Base-by-base conservation (phyloP, 2,329 filamentous ascomycete species). In the Paramyrothecium roridum region DNA sequence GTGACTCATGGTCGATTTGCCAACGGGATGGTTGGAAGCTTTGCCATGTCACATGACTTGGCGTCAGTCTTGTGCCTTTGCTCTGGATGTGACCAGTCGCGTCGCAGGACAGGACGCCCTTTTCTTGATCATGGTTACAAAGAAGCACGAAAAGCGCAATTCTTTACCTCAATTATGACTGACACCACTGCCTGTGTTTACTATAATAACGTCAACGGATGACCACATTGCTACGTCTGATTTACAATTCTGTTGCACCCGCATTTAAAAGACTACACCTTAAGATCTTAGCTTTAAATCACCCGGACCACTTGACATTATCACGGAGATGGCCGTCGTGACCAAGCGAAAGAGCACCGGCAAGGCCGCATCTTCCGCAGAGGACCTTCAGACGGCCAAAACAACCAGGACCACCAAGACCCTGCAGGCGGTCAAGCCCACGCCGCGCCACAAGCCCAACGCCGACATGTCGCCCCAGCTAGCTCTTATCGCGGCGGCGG, bases 401-500 rank as follows among this genome's bases (percentile, higher is more conserved):
- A 48, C 33, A n/a, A 34, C 43, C 22, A 53, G 12, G 56, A 55
- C n/a, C 53, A 17, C 22, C 56, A 30, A 37, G 56, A 3, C 46
- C 54, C 23, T 53, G 26, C 26, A 30, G 10, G 26, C 26, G 10
- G 26, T 13, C 37, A 43, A 43, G 16, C 37, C 37, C 37, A 13
- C n/a, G 54, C 37, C 52, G 50, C 46, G 22, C 45, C 43, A 52
- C 34, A 20, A 17, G 20, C 48, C 13, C 37, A n/a, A 55, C 48
- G 37, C 34, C n/a, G 65, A 68, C 43, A 76, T 75, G 72, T 63
- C 66, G 12, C 54, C 67, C 1, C 75, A 79, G 56, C 74, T 81
- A 3, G 61, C 65, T 26, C 77, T 73, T 60, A 82, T 83, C 60
- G 73, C 73, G 8, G 59, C 67, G 17, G 59, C 67, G n/a, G 77